Conservation (phyloP, 179 eudicot genomes). For the Nepenthes alata region DNA sequence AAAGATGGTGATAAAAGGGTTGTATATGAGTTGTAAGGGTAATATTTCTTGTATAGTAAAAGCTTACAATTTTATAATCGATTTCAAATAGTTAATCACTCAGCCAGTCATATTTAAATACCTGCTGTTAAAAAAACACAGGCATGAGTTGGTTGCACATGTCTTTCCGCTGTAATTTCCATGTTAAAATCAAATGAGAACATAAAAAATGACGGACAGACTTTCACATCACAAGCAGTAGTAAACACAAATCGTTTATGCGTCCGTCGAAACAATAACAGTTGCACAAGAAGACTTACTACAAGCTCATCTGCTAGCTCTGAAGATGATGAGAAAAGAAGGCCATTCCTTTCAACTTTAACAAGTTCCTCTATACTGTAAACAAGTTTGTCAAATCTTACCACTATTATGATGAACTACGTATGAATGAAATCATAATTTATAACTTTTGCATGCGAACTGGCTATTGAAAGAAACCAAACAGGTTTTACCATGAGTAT, state of each 20-base stretch:
- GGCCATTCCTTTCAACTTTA: constrained; percentile 75
- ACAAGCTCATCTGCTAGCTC: constrained; percentile 88
- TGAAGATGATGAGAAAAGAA: constrained; percentile 88
- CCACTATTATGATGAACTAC: background rate
- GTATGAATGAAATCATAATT: background rate
- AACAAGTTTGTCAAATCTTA: constrained; percentile 3
- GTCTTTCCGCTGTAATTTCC: too few relatives aligned
- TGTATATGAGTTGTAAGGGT: too few relatives aligned
- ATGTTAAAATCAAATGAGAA: too few relatives aligned
- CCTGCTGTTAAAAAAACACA: background rate
- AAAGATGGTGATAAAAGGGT: too few relatives aligned
- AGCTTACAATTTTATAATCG: background rate
- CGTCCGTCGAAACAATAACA: too few relatives aligned
- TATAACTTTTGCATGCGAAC: background rate
- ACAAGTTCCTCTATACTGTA: constrained; percentile 90
- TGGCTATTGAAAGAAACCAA: background rate
- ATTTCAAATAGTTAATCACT: background rate
- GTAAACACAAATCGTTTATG: too few relatives aligned
- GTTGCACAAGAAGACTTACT: constrained; percentile 28
- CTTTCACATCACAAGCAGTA: too few relatives aligned
- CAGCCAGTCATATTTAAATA: background rate
- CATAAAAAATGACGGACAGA: too few relatives aligned
- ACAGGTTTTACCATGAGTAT: constrained; percentile 65
- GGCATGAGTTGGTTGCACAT: background rate
- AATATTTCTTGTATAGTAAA: background rate